Percentiles rank a stretch among this genome's conserved stretches.
These are phyloP conservation scores for Globisporangium spinosum DNA, from an alignment of 352 stramenopile genomes.

Conservation along the genomic window DNA sequence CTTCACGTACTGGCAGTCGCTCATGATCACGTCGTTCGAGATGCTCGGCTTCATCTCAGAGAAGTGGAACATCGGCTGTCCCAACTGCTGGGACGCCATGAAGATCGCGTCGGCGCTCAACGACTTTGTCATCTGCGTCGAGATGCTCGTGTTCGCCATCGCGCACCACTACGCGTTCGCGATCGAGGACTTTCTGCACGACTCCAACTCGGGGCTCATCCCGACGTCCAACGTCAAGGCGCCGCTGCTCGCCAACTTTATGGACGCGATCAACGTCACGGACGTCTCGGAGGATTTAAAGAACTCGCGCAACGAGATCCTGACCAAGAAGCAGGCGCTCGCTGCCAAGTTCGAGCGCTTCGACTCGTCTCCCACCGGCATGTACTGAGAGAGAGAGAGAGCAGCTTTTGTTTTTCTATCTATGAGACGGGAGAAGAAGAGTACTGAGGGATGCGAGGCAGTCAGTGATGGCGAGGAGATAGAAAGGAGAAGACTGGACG, in stretches of 20 bases:
- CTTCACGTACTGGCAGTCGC: slow-evolving; percentile 93
- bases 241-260: slow-evolving; percentile 83
- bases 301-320: slow-evolving; percentile 83
- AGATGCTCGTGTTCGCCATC: slow-evolving; percentile 92
- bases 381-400: slow-evolving; percentile 37
- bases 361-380: slow-evolving; percentile 58
- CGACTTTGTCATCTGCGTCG: slow-evolving; percentile 93
- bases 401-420: background rate
- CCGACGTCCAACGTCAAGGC: slow-evolving; percentile 81
- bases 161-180: slow-evolving; percentile 92
- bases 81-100: slow-evolving; percentile 77
- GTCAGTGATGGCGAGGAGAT: background rate
- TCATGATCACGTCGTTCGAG: slow-evolving; percentile 89
- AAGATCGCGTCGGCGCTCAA: slow-evolving; percentile 90
- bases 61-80: slow-evolving; percentile 80
- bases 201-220: slow-evolving; percentile 30
- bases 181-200: slow-evolving; percentile 85
- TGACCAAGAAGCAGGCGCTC: slow-evolving; percentile 87
- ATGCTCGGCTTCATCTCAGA: slow-evolving; percentile 84
- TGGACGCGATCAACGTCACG: slow-evolving; percentile 89
- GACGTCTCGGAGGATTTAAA: slow-evolving; percentile 84
- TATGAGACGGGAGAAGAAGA: background rate
- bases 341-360: slow-evolving; percentile 81
- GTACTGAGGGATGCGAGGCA: background rate
- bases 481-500: background rate